Conservation (phyloP, 228 moss, liverwort and hornwort species). For the Sphagnum magellanicum region DNA sequence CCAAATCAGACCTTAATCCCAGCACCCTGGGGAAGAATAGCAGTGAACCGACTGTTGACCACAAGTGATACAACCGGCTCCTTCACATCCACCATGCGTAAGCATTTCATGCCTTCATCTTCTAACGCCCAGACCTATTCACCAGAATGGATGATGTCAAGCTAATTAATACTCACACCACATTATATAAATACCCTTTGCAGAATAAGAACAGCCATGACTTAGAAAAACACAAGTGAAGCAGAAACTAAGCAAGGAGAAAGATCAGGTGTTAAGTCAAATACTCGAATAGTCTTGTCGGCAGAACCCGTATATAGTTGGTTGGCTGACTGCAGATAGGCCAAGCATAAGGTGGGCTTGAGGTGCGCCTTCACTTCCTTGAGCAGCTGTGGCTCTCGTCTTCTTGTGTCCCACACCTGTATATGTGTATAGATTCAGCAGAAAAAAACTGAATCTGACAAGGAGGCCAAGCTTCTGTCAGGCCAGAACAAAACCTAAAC, state of each 20-base stretch:
- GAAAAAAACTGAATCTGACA: too few species aligned
- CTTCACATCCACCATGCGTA: constrained; percentile 35
- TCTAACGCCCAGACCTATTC: constrained; percentile 31
- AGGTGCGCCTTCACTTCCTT: constrained; percentile 35
- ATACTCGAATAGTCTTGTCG: constrained; percentile 45
- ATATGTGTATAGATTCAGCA: too few species aligned
- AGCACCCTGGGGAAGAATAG: constrained; percentile 29
- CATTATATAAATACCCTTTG: neutral
- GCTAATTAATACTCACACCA: too few species aligned
- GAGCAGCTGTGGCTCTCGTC: constrained; percentile 13
- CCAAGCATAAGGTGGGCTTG: constrained; percentile 24
- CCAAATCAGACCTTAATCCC: constrained; percentile 31
- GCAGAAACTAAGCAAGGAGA: neutral
- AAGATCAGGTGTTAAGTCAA: neutral
- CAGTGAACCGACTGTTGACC: constrained; percentile 25
- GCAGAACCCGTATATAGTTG: constrained; percentile 37
- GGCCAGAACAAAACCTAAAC: too few species aligned
- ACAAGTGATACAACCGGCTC: constrained; percentile 26
- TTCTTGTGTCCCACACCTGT: constrained; percentile 35
- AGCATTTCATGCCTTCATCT: constrained; percentile 14
- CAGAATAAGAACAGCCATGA: neutral
- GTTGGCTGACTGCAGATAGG: constrained; percentile 14
- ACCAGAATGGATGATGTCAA: too few species aligned
- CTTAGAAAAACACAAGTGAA: neutral
- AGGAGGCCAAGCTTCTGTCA: too few species aligned